These are phyloP conservation scores for Cairneyella variabilis DNA, from an alignment of 495 filamentous ascomycete species.

Conservation along the genomic window DNA sequence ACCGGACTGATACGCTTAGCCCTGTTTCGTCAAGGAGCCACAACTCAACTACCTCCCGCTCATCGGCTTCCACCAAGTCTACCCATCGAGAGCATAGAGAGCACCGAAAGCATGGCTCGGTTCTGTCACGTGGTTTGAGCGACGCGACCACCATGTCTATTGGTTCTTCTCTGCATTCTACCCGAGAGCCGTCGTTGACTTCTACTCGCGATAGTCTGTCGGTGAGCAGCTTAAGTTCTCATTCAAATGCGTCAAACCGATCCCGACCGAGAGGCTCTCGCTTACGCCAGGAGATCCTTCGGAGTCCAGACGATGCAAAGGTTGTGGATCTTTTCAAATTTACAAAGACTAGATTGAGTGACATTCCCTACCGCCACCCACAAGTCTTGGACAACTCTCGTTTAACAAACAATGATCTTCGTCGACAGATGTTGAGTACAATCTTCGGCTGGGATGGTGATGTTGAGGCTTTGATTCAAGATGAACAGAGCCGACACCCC, in stretches of 20 bases:
- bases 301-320: slow-evolving; percentile 53
- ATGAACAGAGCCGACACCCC: slow-evolving; percentile 77
- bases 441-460: slow-evolving; percentile 96
- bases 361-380: slow-evolving; percentile 72
- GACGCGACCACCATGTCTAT: slow-evolving; percentile 60
- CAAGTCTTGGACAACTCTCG: slow-evolving; percentile 56
- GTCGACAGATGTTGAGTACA: slow-evolving; percentile 85
- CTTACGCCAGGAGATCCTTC: slow-evolving; percentile 76
- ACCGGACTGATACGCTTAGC: slow-evolving; percentile 56
- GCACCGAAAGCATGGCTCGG: slow-evolving; percentile 40
- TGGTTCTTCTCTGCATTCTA: slow-evolving; percentile 50
- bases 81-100: slow-evolving; percentile 22
- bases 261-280: slow-evolving; percentile 63
- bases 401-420: slow-evolving; percentile 78
- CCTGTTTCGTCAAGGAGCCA: slow-evolving; percentile 61
- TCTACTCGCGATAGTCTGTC: slow-evolving; percentile 54
- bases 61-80: slow-evolving; percentile 36
- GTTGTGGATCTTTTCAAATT: slow-evolving; percentile 66
- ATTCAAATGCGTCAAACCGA: slow-evolving; percentile 61
- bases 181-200: slow-evolving; percentile 32
- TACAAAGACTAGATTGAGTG: slow-evolving; percentile 66
- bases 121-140: slow-evolving; percentile 45
- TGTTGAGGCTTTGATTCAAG: slow-evolving; percentile 74
- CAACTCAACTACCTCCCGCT: slow-evolving; percentile 57
- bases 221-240: slow-evolving; percentile 49